Percentiles rank a stretch among this genome's conserved stretches.
Conservation (phyloP, 176 grass and related monocot genomes). For the Lolium rigidum region DNA sequence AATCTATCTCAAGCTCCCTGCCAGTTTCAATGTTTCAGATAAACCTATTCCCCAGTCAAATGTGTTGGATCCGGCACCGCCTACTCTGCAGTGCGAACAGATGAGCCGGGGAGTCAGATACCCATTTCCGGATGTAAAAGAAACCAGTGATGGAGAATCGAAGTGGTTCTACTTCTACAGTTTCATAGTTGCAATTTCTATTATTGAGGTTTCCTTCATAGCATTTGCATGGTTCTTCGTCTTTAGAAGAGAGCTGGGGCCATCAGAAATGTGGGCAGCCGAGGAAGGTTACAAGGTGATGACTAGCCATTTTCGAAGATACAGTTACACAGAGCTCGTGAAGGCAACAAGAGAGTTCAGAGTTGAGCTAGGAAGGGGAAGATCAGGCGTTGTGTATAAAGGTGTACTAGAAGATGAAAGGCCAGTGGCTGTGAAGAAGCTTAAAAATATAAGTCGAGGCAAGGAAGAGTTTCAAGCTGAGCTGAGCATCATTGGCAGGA, state of each 20-base stretch:
- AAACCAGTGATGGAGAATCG: slow-evolving; percentile 7
- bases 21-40: slow-evolving; percentile 22
- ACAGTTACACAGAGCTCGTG: slow-evolving; percentile 41
- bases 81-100: not conserved
- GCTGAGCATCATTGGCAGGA: slow-evolving; percentile 47
- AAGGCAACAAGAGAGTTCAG: slow-evolving; percentile 50
- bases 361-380: slow-evolving; percentile 50
- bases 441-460: slow-evolving; percentile 32
- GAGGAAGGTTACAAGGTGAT: slow-evolving; percentile 48
- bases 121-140: slow-evolving; percentile 21
- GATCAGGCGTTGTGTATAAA: slow-evolving; percentile 51
- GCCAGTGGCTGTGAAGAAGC: slow-evolving; percentile 49
- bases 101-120: slow-evolving; percentile 6
- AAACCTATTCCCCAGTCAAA: slow-evolving; percentile 13
- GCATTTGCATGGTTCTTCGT: slow-evolving; percentile 48
- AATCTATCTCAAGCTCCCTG: slow-evolving; percentile 23
- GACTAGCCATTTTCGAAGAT: slow-evolving; percentile 50
- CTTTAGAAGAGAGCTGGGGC: slow-evolving; percentile 17
- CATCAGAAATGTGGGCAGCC: slow-evolving; percentile 19
- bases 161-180: slow-evolving; percentile 55
- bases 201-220: slow-evolving; percentile 43
- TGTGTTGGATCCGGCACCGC: not conserved
- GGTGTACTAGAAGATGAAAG: slow-evolving; percentile 43
- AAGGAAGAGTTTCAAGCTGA: slow-evolving; percentile 62
- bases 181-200: slow-evolving; percentile 39